phyloP scores from a whole-genome alignment of 2,329 filamentous ascomycete species.

The Lojkania enalia region DNA sequence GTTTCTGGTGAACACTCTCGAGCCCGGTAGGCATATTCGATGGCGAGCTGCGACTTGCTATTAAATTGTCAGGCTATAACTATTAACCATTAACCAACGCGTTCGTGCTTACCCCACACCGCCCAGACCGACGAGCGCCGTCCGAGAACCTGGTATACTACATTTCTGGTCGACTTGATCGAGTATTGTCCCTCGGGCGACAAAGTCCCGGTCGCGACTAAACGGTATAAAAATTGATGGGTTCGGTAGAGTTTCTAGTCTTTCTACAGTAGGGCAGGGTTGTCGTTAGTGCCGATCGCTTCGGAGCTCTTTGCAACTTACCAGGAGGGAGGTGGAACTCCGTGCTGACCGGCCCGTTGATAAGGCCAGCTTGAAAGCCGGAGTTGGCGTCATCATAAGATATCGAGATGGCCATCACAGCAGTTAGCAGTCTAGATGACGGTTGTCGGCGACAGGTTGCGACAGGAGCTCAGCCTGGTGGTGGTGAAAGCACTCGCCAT shows the following conservation, averaged over 20 bases:
- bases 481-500: too few relatives aligned
- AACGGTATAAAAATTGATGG: slow-evolving; percentile 34
- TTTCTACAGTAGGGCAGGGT: too few relatives aligned
- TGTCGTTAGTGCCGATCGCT: too few relatives aligned
- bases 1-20: slow-evolving; percentile 9
- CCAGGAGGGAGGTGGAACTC: slow-evolving; percentile 8
- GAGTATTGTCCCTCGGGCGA: slow-evolving; percentile 22
- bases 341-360: slow-evolving; percentile 12
- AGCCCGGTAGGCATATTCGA: slow-evolving; percentile 14
- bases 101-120: slow-evolving; percentile 4
- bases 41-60: slow-evolving; percentile 17
- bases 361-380: slow-evolving; percentile 12
- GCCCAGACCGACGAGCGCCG: slow-evolving; percentile 26
- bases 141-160: slow-evolving; percentile 28
- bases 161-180: slow-evolving; percentile 31
- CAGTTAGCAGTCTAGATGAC: too few relatives aligned
- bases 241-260: too few relatives aligned
- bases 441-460: slow-evolving; percentile 2
- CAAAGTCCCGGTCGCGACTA: slow-evolving; percentile 28
- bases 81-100: not conserved
- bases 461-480: too few relatives aligned
- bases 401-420: too few relatives aligned
- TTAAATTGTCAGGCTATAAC: not conserved
- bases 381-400: slow-evolving; percentile 9
- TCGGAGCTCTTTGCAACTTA: too few relatives aligned